Conservation (phyloP, 441 rosid species). For the Euphorbia celastroides region DNA sequence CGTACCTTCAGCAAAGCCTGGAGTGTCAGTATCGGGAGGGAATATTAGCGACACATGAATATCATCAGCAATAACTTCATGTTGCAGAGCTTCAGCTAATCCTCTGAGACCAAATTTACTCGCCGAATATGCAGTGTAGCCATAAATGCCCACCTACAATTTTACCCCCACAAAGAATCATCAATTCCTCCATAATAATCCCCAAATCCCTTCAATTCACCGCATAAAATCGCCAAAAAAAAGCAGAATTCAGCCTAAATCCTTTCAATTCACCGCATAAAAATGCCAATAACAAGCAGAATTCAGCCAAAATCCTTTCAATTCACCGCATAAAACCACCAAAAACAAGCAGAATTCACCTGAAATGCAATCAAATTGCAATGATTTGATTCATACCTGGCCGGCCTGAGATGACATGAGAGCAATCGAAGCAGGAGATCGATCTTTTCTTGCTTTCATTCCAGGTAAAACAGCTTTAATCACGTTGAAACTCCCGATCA, state of each 20-base stretch:
- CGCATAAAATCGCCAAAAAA: not conserved
- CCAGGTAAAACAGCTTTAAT: constrained; percentile 78
- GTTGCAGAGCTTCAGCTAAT: constrained; percentile 93
- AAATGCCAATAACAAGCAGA: not conserved
- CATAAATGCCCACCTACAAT: constrained; percentile 79
- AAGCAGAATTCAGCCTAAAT: not conserved
- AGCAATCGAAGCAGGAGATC: constrained; percentile 56
- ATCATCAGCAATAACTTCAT: constrained; percentile 72
- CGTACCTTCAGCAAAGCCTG: constrained; percentile 72
- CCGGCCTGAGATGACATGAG: constrained; percentile 90
- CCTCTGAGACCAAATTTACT: constrained; percentile 92
- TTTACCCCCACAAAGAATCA: constrained; percentile 1
- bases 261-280: no score
- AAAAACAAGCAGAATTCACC: not conserved
- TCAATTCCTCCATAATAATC: not conserved
- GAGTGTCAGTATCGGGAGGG: constrained; percentile 88
- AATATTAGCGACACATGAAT: constrained; percentile 75
- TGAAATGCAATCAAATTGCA: not conserved
- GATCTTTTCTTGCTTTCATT: constrained; percentile 53
- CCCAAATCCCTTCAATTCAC: no score
- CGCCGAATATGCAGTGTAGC: constrained; percentile 86
- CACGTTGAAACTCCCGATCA: constrained; percentile 76
- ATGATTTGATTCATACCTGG: constrained; percentile 36
- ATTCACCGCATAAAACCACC: not conserved
- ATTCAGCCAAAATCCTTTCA: not conserved